Evolutionary conservation across 768 basidiomycete species (phyloP).

Genomic region (Cyathus striatus): DNA sequence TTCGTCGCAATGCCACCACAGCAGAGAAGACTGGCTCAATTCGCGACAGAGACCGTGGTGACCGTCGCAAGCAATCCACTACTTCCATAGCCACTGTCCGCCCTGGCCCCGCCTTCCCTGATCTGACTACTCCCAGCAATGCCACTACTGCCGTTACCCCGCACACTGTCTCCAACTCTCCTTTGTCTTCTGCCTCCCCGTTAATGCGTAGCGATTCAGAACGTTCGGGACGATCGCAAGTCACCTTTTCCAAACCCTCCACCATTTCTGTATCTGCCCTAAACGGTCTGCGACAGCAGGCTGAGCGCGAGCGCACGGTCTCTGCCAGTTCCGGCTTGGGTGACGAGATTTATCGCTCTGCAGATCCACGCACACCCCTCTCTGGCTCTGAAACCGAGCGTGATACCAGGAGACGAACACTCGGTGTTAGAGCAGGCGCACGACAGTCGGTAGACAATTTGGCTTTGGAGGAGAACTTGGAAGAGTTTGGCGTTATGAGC

Average conservation of each 20-base stretch:
- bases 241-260: slow-evolving; percentile 64
- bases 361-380: slow-evolving; percentile 13
- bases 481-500: slow-evolving; percentile 13
- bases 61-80: slow-evolving; percentile 17
- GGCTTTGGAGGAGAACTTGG: slow-evolving; percentile 11
- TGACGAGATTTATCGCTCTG: slow-evolving; percentile 11
- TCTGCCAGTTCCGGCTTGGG: slow-evolving; percentile 16
- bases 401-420: slow-evolving; percentile 35
- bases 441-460: slow-evolving; percentile 40
- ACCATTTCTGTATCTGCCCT: slow-evolving; percentile 48
- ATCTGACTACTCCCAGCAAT: slow-evolving; percentile 45
- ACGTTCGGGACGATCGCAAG: slow-evolving; percentile 37
- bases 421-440: slow-evolving; percentile 28
- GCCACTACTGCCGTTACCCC: slow-evolving; percentile 65
- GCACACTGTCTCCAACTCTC: slow-evolving; percentile 50
- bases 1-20: slow-evolving; percentile 13
- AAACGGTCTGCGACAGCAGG: slow-evolving; percentile 52
- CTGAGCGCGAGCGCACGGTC: slow-evolving; percentile 24
- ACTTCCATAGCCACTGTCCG: slow-evolving; percentile 45
- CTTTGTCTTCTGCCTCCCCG: slow-evolving; percentile 21
- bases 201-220: slow-evolving; percentile 44
- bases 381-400: slow-evolving; percentile 45
- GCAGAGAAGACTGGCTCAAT: slow-evolving; percentile 5
- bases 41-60: slow-evolving; percentile 10
- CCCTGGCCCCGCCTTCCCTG: slow-evolving; percentile 36